phyloP scores from a whole-genome alignment of 2,329 filamentous ascomycete species.

The Plectosphaerella cucumerina region DNA sequence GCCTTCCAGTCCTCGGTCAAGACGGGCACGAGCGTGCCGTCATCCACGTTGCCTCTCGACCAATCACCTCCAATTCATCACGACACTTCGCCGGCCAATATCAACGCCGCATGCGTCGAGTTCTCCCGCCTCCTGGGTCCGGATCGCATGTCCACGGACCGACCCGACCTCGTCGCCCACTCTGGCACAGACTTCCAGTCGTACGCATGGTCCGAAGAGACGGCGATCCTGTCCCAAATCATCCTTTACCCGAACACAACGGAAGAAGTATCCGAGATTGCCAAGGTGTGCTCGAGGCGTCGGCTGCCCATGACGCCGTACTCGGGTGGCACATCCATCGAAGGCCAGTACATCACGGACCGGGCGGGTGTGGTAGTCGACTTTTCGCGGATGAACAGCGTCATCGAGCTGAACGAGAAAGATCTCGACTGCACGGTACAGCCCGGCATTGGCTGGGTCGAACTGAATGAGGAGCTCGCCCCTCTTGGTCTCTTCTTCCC shows the following conservation, averaged over 20 bases:
- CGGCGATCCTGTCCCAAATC: conserved; percentile 1
- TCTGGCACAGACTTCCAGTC: conserved; percentile 1
- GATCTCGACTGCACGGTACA: conserved; percentile 66
- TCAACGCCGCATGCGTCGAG: not conserved
- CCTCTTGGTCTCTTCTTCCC: conserved; percentile 76
- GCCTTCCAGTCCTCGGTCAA: not conserved
- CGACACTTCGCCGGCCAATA: not conserved
- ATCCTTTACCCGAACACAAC: conserved; percentile 69
- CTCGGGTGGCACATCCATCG: conserved; percentile 72
- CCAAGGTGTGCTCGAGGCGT: conserved; percentile 69
- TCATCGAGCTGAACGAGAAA: conserved; percentile 63
- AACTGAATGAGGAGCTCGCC: conserved; percentile 66
- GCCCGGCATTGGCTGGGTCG: conserved; percentile 74
- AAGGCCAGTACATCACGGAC: conserved; percentile 73
- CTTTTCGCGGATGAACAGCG: conserved; percentile 69
- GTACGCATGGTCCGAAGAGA: not conserved
- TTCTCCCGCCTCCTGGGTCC: not conserved
- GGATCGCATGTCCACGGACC: not conserved
- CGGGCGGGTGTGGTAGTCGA: conserved; percentile 72
- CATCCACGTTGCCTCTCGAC: not conserved
- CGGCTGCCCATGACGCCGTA: conserved; percentile 72
- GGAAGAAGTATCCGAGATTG: conserved; percentile 68
- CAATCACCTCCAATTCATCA: not conserved
- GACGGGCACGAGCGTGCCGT: not conserved
- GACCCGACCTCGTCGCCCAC: not conserved